Evolutionary conservation across 2,329 filamentous ascomycete genomes (phyloP).

Genomic region (Dactylellina drechsleri): DNA sequence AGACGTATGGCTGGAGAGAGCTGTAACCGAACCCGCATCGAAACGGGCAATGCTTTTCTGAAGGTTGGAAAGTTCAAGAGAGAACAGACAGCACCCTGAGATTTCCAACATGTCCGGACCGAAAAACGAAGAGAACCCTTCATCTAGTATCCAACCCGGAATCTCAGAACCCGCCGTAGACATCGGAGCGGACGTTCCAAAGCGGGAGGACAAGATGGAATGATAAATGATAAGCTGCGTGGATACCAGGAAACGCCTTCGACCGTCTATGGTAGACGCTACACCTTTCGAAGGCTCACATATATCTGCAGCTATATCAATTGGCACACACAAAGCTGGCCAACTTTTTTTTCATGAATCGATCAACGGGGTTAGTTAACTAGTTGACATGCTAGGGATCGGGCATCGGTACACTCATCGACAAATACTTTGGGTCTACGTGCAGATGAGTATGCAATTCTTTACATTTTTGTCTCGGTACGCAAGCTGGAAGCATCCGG

Average conservation of each 20-base stretch:
- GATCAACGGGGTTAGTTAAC: slow-evolving; percentile 33
- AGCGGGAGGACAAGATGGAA: slow-evolving; percentile 51
- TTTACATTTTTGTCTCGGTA: slow-evolving; percentile 4
- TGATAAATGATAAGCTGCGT: slow-evolving; percentile 52
- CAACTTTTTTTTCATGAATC: slow-evolving; percentile 4
- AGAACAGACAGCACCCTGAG: slow-evolving; percentile 15
- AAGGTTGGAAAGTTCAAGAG: slow-evolving; percentile 52
- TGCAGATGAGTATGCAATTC: slow-evolving; percentile 31
- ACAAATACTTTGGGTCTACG: slow-evolving; percentile 9
- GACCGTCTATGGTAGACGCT: slow-evolving; percentile 11
- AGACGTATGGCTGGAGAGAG: slow-evolving; percentile 16
- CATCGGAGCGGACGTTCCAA: slow-evolving; percentile 44
- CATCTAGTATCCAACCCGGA: slow-evolving; percentile 23
- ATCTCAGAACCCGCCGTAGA: slow-evolving; percentile 40
- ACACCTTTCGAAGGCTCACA: neutral
- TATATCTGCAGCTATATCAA: neutral
- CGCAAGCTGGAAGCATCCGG: slow-evolving; percentile 38
- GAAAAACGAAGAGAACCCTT: slow-evolving; percentile 15
- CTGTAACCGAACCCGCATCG: slow-evolving; percentile 50
- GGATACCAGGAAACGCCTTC: slow-evolving; percentile 34
- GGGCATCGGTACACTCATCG: slow-evolving; percentile 24
- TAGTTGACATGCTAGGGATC: slow-evolving; percentile 22
- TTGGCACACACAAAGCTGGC: slow-evolving; percentile 7
- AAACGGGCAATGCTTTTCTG: slow-evolving; percentile 54
- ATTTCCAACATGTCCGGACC: slow-evolving; percentile 11